A percentile compares a stretch with the other conserved stretches of the same genome.
These are phyloP conservation scores for Mycena chlorophos DNA, from an alignment of 768 basidiomycete species.

Conservation along the genomic window DNA sequence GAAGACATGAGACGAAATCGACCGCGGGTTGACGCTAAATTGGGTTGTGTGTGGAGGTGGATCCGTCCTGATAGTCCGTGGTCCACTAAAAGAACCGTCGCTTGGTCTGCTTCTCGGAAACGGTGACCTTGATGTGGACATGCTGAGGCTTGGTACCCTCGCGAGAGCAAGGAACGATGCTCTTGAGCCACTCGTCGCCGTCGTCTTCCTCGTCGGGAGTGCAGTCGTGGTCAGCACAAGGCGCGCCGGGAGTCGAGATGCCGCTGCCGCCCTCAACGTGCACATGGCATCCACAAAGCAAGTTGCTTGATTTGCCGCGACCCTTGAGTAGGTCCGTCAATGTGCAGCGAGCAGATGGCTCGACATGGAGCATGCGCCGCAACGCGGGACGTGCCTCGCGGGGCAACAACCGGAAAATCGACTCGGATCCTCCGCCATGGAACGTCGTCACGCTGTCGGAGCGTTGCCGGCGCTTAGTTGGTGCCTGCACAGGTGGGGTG, in stretches of 20 bases:
- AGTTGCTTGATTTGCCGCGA: slow-evolving; percentile 65
- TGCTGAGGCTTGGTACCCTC: slow-evolving; percentile 52
- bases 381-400: slow-evolving; percentile 89
- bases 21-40: not conserved
- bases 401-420: slow-evolving; percentile 93
- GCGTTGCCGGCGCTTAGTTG: slow-evolving; percentile 44
- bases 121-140: slow-evolving; percentile 69
- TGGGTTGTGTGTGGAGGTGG: not conserved
- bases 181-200: slow-evolving; percentile 87
- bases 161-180: slow-evolving; percentile 65
- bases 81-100: slow-evolving; percentile 66
- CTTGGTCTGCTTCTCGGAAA: slow-evolving; percentile 74
- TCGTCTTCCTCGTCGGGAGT: slow-evolving; percentile 70
- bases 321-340: slow-evolving; percentile 89
- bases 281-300: slow-evolving; percentile 76
- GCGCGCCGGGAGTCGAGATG: slow-evolving; percentile 43
- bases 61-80: not conserved
- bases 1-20: no score
- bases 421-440: slow-evolving; percentile 79
- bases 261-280: slow-evolving; percentile 37
- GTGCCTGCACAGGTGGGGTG: no score
- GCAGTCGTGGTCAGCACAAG: slow-evolving; percentile 65
- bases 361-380: slow-evolving; percentile 91
- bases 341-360: slow-evolving; percentile 86
- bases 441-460: slow-evolving; percentile 62